Evolutionary conservation across 495 filamentous ascomycete species (phyloP).

Genomic region (Rostrohypoxylon terebratum): DNA sequence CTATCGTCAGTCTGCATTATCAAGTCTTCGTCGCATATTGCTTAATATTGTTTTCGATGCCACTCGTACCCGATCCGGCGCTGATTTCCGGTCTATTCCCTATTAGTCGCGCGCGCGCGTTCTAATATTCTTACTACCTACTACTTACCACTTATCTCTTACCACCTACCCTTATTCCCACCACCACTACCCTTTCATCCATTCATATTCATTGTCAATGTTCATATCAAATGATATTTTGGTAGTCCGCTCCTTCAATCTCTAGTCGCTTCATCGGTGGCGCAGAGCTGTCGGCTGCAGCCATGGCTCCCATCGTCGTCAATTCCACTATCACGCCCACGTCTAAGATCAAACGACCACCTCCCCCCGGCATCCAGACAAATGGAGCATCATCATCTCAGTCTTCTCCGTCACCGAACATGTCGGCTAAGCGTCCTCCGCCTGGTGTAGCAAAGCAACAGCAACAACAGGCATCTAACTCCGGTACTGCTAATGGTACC

Average conservation of each 20-base stretch:
- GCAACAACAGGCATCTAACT: conserved; percentile 55
- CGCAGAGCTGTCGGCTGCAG: conserved; percentile 14
- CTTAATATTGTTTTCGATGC: conserved; percentile 1
- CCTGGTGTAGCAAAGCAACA: conserved; percentile 57
- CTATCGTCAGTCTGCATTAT: neutral
- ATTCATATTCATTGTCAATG: conserved; percentile 27
- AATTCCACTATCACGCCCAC: conserved; percentile 67
- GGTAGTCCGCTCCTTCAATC: conserved; percentile 25
- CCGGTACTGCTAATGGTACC: conserved; percentile 59
- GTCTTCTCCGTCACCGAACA: conserved; percentile 74
- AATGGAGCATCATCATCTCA: conserved; percentile 74
- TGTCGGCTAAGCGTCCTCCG: conserved; percentile 71
- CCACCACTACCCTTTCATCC: too few relatives aligned
- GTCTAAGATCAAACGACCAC: conserved; percentile 79
- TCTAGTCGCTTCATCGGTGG: conserved; percentile 26
- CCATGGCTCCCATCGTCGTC: conserved; percentile 61
- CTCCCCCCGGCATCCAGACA: conserved; percentile 74
- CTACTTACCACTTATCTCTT: neutral
- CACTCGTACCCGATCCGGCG: neutral
- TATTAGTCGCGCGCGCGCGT: conserved; percentile 14
- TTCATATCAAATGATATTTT: conserved; percentile 21
- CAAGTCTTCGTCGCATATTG: conserved; percentile 22
- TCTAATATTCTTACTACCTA: neutral
- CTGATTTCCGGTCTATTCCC: neutral
- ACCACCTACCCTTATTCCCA: neutral